Evolutionary conservation across 495 filamentous ascomycete genomes (phyloP), one percentile per base, ranked within the genome.

Genomic region (Tuber melanosporum): DNA sequence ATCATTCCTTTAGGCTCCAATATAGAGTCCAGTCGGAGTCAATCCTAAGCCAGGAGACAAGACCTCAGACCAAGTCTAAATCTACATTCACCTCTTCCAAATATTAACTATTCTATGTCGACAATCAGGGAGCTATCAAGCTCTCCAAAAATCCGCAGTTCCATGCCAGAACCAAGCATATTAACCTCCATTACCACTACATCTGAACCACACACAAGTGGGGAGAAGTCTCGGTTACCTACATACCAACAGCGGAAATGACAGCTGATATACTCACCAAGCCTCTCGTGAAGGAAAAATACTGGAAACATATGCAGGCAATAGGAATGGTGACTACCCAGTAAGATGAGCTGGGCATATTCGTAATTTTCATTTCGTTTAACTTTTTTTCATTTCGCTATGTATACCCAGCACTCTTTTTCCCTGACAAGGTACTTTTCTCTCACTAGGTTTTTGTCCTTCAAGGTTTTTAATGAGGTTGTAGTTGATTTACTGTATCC

Each of bases 241-340:
- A 62, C 4, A 6, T 62, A 3, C 2, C 52, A 14, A 26, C n/a
- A 0, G n/a, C 52, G 0, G 52, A 26, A 0, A 62, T 62, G 52
- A 62, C n/a, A 0, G 22, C 52, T 0, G n/a, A 62, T 3, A 14
- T 62, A 0, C 9, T 62, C 3, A 26, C n/a, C 9, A 62, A 62
- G 1, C 9, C n/a, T 0, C 9, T 62, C 0, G 1, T 3, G 9
- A 12, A 1, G 3, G n/a, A 62, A 3, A 62, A 62, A 1, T 8
- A 26, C 3, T 26, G 22, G n/a, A 62, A 26, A 2, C 52, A 62
- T 9, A 62, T 62, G 52, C 1, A 1, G 1, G 39, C 39, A 3
- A 39, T 39, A 3, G 1, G 39, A 39, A 1, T 39, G 39, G 39
- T 39, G 39, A 3, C 1, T 3, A 1, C 3, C 1, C 1, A 3